phyloP scores from a whole-genome alignment of 495 filamentous ascomycete species.

The Massariosphaeria phaeospora region DNA sequence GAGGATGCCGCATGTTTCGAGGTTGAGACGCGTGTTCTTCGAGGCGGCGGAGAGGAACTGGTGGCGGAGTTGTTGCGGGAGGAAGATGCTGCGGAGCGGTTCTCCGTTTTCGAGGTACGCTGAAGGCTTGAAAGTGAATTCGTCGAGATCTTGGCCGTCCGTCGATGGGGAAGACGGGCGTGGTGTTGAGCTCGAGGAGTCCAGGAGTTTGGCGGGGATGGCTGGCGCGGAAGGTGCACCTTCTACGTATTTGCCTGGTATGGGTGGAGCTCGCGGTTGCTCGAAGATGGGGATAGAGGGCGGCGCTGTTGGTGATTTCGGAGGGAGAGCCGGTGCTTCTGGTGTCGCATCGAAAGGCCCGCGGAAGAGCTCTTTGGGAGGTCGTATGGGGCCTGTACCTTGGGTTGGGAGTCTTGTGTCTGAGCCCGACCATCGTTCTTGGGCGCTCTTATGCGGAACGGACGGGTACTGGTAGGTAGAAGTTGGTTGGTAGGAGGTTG shows the following conservation, averaged over 20 bases:
- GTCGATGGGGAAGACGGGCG: slow-evolving; percentile 7
- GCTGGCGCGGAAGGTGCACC: slow-evolving; percentile 31
- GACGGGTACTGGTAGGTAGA: slow-evolving; percentile 28
- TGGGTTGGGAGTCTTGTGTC: neutral
- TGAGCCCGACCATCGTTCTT: slow-evolving; percentile 17
- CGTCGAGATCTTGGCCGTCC: slow-evolving; percentile 42
- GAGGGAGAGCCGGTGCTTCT: slow-evolving; percentile 29
- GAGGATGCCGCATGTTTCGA: slow-evolving; percentile 92
- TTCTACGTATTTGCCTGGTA: slow-evolving; percentile 37
- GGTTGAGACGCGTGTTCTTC: slow-evolving; percentile 69
- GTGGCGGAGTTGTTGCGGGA: slow-evolving; percentile 67
- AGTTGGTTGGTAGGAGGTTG: slow-evolving; percentile 12
- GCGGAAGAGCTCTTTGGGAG: slow-evolving; percentile 22
- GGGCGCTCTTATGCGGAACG: slow-evolving; percentile 27
- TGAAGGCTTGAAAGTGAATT: slow-evolving; percentile 71
- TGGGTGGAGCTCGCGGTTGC: slow-evolving; percentile 47
- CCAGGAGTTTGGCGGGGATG: slow-evolving; percentile 37
- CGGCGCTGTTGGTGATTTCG: slow-evolving; percentile 34
- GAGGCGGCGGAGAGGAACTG: slow-evolving; percentile 67
- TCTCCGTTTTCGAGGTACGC: slow-evolving; percentile 84
- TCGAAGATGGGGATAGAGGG: slow-evolving; percentile 7
- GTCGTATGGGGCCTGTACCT: slow-evolving; percentile 11
- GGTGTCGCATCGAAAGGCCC: slow-evolving; percentile 7
- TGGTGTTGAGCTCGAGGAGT: neutral
- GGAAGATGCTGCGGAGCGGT: slow-evolving; percentile 79